Percentiles rank a stretch among this genome's conserved stretches.
Conservation (phyloP, 2,329 filamentous ascomycete genomes). For the Colletotrichum abscissum region DNA sequence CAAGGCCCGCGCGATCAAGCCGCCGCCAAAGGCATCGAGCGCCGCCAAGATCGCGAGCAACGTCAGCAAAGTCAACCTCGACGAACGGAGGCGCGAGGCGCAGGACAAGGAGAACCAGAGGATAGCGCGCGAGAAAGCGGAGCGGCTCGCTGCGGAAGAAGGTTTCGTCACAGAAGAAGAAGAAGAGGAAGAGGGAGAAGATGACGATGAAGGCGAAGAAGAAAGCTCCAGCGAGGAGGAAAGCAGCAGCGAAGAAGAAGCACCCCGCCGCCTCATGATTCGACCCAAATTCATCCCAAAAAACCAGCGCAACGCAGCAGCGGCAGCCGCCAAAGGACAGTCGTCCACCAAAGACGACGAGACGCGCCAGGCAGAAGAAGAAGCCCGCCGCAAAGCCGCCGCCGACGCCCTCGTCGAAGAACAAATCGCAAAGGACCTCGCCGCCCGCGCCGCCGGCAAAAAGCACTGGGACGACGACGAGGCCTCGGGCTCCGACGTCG, state of each 20-base stretch:
- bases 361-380: slow-evolving; percentile 62
- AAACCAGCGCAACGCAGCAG: slow-evolving; percentile 56
- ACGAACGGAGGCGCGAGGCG: slow-evolving; percentile 57
- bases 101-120: slow-evolving; percentile 59
- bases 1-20: slow-evolving; percentile 48
- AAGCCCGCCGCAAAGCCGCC: slow-evolving; percentile 74
- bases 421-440: slow-evolving; percentile 85
- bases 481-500: slow-evolving; percentile 74
- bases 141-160: slow-evolving; percentile 66
- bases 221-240: slow-evolving; percentile 53
- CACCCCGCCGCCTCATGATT: slow-evolving; percentile 67
- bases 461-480: slow-evolving; percentile 87
- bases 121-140: slow-evolving; percentile 60
- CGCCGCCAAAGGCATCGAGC: slow-evolving; percentile 67
- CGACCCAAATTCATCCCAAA: slow-evolving; percentile 74
- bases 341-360: slow-evolving; percentile 47
- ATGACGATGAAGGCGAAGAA: slow-evolving; percentile 47
- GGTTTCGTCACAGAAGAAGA: slow-evolving; percentile 72
- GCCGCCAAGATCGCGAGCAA: slow-evolving; percentile 67
- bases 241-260: slow-evolving; percentile 66
- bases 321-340: slow-evolving; percentile 36
- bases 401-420: slow-evolving; percentile 87
- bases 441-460: slow-evolving; percentile 78
- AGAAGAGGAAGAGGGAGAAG: slow-evolving; percentile 56
- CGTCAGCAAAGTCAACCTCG: slow-evolving; percentile 63